These are phyloP conservation scores for Eutrema heterophyllum DNA, from an alignment of 345 rosid species.

Conservation along the genomic window DNA sequence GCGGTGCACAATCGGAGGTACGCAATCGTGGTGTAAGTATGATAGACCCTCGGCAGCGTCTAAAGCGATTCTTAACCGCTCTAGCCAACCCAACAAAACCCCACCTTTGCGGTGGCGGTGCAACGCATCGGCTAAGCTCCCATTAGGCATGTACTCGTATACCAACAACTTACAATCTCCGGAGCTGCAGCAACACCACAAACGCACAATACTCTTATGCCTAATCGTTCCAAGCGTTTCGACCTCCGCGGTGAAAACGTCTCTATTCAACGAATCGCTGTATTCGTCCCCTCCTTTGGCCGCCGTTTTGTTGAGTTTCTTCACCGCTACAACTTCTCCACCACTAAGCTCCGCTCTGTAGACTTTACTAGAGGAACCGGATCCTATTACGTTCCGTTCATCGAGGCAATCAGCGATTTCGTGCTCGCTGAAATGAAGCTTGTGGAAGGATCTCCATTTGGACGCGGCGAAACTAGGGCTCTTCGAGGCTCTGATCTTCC, in stretches of 20 bases:
- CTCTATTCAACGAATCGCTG: constrained; percentile 31
- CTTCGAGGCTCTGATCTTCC: constrained; percentile 42
- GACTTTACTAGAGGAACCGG: constrained; percentile 83
- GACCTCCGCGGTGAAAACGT: constrained; percentile 59
- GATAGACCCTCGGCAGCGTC: constrained; percentile 87
- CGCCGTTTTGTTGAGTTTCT: constrained; percentile 48
- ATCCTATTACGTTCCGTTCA: constrained; percentile 73
- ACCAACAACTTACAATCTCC: constrained; percentile 70
- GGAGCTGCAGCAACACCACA: constrained; percentile 72
- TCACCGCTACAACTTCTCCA: constrained; percentile 78
- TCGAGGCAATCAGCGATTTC: constrained; percentile 55
- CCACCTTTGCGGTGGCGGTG: constrained; percentile 48
- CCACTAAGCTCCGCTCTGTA: constrained; percentile 65
- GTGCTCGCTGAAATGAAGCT: constrained; percentile 65
- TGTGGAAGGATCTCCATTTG: constrained; percentile 90
- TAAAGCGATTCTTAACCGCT: constrained; percentile 66
- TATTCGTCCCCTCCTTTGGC: constrained; percentile 33
- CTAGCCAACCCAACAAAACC: constrained; percentile 54
- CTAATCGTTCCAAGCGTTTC: constrained; percentile 82
- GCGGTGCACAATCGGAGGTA: constrained; percentile 88
- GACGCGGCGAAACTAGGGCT: constrained; percentile 26
- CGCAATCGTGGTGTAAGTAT: constrained; percentile 89
- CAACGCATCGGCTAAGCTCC: constrained; percentile 74
- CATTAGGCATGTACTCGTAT: constrained; percentile 90
- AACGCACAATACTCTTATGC: constrained; percentile 83